Evolutionary conservation across 352 stramenopile species (phyloP).

Genomic region (Pythium rishiriense): DNA sequence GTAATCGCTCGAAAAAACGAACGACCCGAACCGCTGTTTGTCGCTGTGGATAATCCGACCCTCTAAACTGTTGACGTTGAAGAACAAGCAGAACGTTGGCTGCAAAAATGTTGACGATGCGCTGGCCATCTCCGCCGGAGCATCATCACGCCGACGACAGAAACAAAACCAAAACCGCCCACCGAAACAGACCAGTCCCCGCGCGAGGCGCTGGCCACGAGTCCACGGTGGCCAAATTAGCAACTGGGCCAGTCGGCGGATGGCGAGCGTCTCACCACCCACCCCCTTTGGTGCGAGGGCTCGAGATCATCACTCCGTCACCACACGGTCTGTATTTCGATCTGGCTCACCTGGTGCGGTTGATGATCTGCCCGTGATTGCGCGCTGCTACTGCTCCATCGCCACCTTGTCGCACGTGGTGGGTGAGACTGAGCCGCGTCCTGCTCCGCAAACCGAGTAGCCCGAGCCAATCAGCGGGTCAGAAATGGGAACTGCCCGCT

Average conservation of each 20-base stretch:
- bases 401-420: background rate
- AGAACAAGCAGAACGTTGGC: background rate
- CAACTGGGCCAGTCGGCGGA: no score
- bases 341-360: background rate
- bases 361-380: background rate
- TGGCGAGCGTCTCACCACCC: no score
- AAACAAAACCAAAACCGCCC: background rate
- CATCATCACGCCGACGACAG: background rate
- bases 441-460: background rate
- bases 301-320: background rate
- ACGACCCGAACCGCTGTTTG: no score
- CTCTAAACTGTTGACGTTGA: background rate
- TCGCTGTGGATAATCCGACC: background rate
- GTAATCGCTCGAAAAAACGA: no score
- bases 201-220: no score
- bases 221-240: no score
- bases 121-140: background rate
- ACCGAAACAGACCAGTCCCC: no score
- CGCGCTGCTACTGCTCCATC: no score
- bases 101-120: constrained; percentile 23
- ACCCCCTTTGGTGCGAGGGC: no score
- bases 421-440: no score
- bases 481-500: background rate
- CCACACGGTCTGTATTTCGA: no score
- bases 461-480: background rate